Evolutionary conservation across 129 eudicot species (phyloP).

Genomic region (Saposhnikovia divaricata): DNA sequence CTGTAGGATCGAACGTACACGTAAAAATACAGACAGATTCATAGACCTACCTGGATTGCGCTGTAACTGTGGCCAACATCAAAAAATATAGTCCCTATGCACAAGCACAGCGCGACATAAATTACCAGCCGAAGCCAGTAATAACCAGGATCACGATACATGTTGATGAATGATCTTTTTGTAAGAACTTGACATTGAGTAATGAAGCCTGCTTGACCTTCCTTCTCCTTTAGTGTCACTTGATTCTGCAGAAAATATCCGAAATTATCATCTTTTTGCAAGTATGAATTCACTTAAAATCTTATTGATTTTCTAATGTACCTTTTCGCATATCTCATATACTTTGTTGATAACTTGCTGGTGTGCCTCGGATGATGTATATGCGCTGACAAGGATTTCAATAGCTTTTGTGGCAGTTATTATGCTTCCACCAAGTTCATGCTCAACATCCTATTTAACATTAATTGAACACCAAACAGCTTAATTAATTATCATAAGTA

Average conservation of each 20-base stretch:
- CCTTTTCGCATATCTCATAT: constrained; percentile 16
- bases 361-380: constrained; percentile 16
- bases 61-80: constrained; percentile 42
- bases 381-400: constrained; percentile 13
- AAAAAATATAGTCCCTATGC: constrained; percentile 47
- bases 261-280: neutral
- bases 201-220: constrained; percentile 40
- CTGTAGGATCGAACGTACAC: neutral
- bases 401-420: constrained; percentile 14
- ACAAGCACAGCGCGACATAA: constrained; percentile 37
- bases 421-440: constrained; percentile 4
- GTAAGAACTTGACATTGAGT: constrained; percentile 56
- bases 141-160: constrained; percentile 63
- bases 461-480: neutral
- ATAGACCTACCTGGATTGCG: constrained; percentile 42
- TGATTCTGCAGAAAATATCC: constrained; percentile 16
- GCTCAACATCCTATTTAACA: constrained; percentile 15
- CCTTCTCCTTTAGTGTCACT: constrained; percentile 22
- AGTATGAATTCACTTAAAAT: neutral
- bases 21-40: neutral
- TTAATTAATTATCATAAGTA: neutral
- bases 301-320: neutral
- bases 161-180: constrained; percentile 47
- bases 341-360: constrained; percentile 14
- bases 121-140: constrained; percentile 61